Base-by-base conservation (phyloP, 192 early-diverging fungal genomes). In the Umbelopsis sp. region DNA sequence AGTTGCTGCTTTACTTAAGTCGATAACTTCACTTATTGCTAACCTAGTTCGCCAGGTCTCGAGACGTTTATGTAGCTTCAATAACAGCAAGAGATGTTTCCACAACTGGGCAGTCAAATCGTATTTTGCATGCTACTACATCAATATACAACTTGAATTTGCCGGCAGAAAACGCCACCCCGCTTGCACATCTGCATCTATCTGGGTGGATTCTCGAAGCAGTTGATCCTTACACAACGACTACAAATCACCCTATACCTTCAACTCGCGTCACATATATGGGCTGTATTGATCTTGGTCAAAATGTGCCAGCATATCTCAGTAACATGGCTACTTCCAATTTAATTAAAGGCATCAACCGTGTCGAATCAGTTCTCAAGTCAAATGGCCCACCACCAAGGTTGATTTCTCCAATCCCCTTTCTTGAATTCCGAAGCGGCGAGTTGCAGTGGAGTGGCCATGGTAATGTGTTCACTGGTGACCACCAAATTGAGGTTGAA, bases 151-250 rank as follows among this genome's bases (percentile, higher is more conserved):
- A 75, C 20, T 64, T 72, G 18, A 70, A 73, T 13, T 22, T 46
- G 15, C 30, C 52, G 0, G 67, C 49, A 10, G 37, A 61, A 25
- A 55, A 25, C 8, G 68, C 69, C 45, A 48, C 64, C 6, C 74
- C 75, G 1, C 35, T 71, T 44, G 84, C 75, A 18, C 75, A 72
- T 15, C 25, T 85, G 1, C 79, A 81, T 50, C 67, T 85, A 3
- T 81, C 78, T 45, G 84, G 81, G 1, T 85, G 84, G 84, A 83
- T 85, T 8, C 68, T 85, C n/a, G 84, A 83, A 46, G 68, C 77
- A 2, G 79, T 85, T 15, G 84, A 85, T 50, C 84, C 84, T 3
- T 85, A 85, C 27, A 85, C 79, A 6, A 78, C 83, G 20, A 80
- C 80, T 16, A 74, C 77, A 27, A 85, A 77, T 20, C 84, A 85